phyloP scores from a whole-genome alignment of 257 asterid species.

The Hygrophila difformis region DNA sequence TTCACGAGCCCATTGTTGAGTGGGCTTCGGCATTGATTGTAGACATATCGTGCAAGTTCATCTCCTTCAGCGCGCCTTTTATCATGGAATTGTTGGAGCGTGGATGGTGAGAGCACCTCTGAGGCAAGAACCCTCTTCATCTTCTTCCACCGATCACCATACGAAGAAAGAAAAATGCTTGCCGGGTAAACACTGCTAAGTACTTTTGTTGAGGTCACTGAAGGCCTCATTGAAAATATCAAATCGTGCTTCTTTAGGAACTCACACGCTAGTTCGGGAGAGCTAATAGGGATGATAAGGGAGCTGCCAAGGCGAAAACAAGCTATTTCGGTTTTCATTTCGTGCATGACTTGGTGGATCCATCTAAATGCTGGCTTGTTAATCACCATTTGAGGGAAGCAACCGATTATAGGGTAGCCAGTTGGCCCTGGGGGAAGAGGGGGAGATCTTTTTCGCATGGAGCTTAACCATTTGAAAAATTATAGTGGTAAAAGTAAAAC shows the following conservation, averaged over 20 bases:
- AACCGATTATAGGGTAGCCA: slow-evolving; percentile 13
- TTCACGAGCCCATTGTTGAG: no score
- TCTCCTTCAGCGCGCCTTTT: slow-evolving; percentile 24
- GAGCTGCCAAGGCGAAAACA: no score
- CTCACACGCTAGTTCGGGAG: slow-evolving; percentile 24
- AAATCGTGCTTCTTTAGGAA: slow-evolving; percentile 20
- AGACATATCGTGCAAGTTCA: slow-evolving; percentile 8
- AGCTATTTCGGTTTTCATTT: no score
- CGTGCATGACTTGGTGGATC: slow-evolving; percentile 23
- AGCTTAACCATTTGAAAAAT: not conserved
- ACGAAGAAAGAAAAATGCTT: no score
- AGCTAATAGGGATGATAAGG: slow-evolving; percentile 20
- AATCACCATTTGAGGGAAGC: slow-evolving; percentile 1
- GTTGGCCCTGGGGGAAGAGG: slow-evolving; percentile 16
- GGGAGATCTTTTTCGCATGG: not conserved
- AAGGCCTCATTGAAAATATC: no score
- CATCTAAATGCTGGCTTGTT: slow-evolving; percentile 14
- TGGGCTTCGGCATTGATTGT: slow-evolving; percentile 5
- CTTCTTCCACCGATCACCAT: slow-evolving; percentile 13
- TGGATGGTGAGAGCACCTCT: slow-evolving; percentile 18
- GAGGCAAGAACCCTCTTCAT: no score
- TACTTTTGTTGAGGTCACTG: no score
- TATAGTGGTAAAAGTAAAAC: not conserved
- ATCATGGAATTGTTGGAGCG: slow-evolving; percentile 7
- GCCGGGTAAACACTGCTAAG: no score